Conservation (phyloP, 2,329 filamentous ascomycete genomes). For the Paracoccidioides brasiliensis region DNA sequence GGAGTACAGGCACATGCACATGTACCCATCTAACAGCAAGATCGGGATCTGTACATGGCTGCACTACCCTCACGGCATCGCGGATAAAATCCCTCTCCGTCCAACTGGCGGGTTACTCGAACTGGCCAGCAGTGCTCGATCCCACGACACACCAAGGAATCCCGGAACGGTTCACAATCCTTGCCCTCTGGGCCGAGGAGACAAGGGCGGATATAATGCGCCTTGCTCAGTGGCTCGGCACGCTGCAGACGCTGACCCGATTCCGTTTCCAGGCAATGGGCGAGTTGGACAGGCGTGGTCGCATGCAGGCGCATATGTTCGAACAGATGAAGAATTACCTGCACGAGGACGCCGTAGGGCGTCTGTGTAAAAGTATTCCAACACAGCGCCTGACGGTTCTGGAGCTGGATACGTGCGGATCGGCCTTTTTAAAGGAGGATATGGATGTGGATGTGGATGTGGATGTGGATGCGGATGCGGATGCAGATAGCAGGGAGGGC, state of each 20-base stretch:
- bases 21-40: neutral
- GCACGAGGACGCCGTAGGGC: neutral
- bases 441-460: neutral
- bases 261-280: conserved; percentile 2
- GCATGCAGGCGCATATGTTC: neutral
- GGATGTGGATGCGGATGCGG: neutral
- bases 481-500: no score
- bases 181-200: neutral
- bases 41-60: neutral
- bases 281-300: neutral
- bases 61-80: neutral
- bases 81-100: neutral
- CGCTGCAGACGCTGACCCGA: neutral
- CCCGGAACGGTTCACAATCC: neutral
- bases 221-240: neutral
- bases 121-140: neutral
- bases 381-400: neutral
- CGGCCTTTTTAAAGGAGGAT: neutral
- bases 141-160: neutral
- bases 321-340: neutral
- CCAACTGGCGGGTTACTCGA: neutral
- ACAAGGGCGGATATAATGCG: neutral
- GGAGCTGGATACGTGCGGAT: conserved; percentile 3
- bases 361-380: conserved; percentile 2
- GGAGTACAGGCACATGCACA: neutral